Base-by-base conservation (phyloP, 2,329 filamentous ascomycete species). In the Colletotrichum sp. region DNA sequence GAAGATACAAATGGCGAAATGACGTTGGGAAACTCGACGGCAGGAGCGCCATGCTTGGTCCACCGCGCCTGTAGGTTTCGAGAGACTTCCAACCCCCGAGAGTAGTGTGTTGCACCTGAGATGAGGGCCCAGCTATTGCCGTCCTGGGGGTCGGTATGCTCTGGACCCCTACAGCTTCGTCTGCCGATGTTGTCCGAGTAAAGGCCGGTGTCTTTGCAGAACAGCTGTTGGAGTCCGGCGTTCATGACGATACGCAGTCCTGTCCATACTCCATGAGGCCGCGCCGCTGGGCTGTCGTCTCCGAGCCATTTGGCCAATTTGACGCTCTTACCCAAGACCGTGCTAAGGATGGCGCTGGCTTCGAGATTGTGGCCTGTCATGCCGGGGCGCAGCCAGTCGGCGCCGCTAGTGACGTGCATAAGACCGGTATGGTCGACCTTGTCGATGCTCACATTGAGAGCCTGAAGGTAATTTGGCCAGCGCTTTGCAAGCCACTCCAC, bases 381-480 rank as follows among this genome's bases (percentile, higher is more conserved):
- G 24, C 86, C 85, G 79, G 86, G 88, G n/a, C 88, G 83, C 13
- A 88, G 86, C 89, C 89, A 91, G 78, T 90, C 89, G 26, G 86
- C 81, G 16, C 82, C 82, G n/a, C 87, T 85, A 8, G 87, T 88
- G 68, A 90, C 86, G 76, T 89, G 85, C 60, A 90, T 81, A 57
- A 89, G 80, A n/a, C 86, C 88, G 75, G 75, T 80, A 30, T 57
- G 80, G 72, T 83, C 83, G 66, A 82, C 83, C 75, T 81, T 84
- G 67, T 67, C 82, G 75, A 75, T 81, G 75, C 72, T 84, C 32
- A 87, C 82, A 77, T 81, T 77, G 6, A 84, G 78, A 10, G 82
- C 80, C 32, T 82, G 81, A 10, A 83, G 78, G 30, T 91, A 91
- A 5, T 83, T 84, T 1, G 81, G 79, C 88, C 88, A 89, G 57